Base-by-base conservation (phyloP, 441 rosid genomes). In the Jatropha podagrica region DNA sequence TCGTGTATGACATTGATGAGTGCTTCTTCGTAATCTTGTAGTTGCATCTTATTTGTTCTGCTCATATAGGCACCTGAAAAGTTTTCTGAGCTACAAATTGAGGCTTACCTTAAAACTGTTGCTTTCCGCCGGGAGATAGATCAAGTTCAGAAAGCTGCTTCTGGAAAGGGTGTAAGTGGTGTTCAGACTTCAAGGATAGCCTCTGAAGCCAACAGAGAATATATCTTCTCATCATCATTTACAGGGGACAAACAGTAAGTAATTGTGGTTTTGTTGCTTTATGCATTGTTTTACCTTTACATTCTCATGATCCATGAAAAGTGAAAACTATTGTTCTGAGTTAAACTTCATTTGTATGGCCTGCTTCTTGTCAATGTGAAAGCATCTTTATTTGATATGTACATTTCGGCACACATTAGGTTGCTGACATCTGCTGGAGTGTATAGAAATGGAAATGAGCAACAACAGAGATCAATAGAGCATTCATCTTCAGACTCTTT, bases 101-200 rank as follows among this genome's bases (percentile, higher is more conserved):
- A 91, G 83, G 87, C 99, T 76, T 96, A 96, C 72, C 98, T 96
- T 78, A 94, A 94, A 83, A 88, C 97, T 58, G 96, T 94, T 75
- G 92, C 97, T 83, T 92, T 94, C 80, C 98, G 99, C 42, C 97
- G 93, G 61, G 97, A 96, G 81, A 94, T 96, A 79, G 87, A 92
- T 79, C 93, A 92, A 84, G 98, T 92, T 77, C 97, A 96, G 86
- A 92, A 85, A 85, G 85, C 91, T 80, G 94, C 99, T 69, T 88
- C 93, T 84, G 98, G 97, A 77, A 86, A 86, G 71, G 96, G 88
- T 62, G 85, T 94, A 61, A 93, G 90, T 82, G 99, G 98, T 67
- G 88, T 94, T 68, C 97, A 87, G 80, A 91, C 96, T 83, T 88
- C 99, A 69, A 82, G 96, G 75, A 96, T 94, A 78, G 97, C 99